phyloP scores from a whole-genome alignment of 2,329 filamentous ascomycete species.

The Fusarium nematophilum region DNA sequence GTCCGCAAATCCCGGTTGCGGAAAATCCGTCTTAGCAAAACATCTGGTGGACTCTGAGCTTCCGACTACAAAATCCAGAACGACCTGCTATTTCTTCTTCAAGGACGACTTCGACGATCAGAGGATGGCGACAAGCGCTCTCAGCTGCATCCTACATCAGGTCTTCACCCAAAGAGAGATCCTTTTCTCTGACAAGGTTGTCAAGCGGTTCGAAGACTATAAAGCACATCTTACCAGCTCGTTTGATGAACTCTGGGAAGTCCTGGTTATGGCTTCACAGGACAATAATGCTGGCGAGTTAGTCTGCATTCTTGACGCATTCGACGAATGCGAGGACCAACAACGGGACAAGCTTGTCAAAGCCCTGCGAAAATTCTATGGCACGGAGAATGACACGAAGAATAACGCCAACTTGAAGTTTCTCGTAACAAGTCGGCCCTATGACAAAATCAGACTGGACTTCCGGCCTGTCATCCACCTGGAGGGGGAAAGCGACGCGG shows the following conservation, averaged over 20 bases:
- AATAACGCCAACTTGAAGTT: slow-evolving; percentile 48
- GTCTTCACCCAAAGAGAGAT: slow-evolving; percentile 44
- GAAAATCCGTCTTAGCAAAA: slow-evolving; percentile 56
- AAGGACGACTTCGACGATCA: slow-evolving; percentile 56
- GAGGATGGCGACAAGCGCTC: slow-evolving; percentile 41
- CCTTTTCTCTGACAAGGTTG: slow-evolving; percentile 38
- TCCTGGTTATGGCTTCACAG: slow-evolving; percentile 34
- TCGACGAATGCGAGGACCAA: slow-evolving; percentile 52
- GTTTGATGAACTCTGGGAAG: slow-evolving; percentile 47
- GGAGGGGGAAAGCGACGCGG: slow-evolving; percentile 24
- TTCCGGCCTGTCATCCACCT: slow-evolving; percentile 38
- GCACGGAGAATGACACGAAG: background rate
- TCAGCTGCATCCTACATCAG: slow-evolving; percentile 53
- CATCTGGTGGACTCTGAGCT: slow-evolving; percentile 49
- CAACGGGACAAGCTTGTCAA: slow-evolving; percentile 37
- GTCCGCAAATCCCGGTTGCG: slow-evolving; percentile 57
- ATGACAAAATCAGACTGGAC: slow-evolving; percentile 35
- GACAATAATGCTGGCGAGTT: slow-evolving; percentile 36
- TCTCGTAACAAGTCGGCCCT: slow-evolving; percentile 49
- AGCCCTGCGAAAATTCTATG: slow-evolving; percentile 43
- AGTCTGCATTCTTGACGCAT: slow-evolving; percentile 53
- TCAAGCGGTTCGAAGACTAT: slow-evolving; percentile 33
- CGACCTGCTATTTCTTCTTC: slow-evolving; percentile 58
- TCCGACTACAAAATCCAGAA: slow-evolving; percentile 19
- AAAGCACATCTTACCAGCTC: slow-evolving; percentile 29